Percentiles rank a stretch among this genome's conserved stretches.
Conservation (phyloP, 2,329 filamentous ascomycete genomes). For the Aspergillus aculeatinus region DNA sequence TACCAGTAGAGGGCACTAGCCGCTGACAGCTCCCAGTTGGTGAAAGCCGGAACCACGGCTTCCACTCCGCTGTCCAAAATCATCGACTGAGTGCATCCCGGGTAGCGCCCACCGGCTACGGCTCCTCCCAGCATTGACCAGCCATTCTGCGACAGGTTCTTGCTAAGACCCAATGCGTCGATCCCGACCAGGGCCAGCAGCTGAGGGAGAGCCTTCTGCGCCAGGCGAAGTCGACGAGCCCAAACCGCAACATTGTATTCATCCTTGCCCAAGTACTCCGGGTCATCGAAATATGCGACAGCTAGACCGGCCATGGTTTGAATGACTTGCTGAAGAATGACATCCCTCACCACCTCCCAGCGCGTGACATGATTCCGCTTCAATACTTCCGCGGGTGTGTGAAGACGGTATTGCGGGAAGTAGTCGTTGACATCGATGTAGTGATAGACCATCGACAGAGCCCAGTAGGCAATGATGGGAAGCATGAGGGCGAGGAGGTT, state of each 20-base stretch:
- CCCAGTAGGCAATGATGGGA: conserved; percentile 86
- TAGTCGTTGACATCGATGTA: conserved; percentile 79
- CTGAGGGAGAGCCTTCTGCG: conserved; percentile 73
- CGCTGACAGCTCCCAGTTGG: conserved; percentile 73
- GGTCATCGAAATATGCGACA: conserved; percentile 70
- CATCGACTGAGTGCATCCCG: conserved; percentile 63
- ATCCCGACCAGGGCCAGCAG: conserved; percentile 71
- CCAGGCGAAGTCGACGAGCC: conserved; percentile 77
- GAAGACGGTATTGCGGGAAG: conserved; percentile 86
- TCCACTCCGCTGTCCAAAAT: conserved; percentile 52
- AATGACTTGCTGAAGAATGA: conserved; percentile 86
- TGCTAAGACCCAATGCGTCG: conserved; percentile 71
- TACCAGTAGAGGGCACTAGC: conserved; percentile 80
- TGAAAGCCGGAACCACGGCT: conserved; percentile 67
- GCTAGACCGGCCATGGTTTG: conserved; percentile 71
- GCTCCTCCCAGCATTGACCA: conserved; percentile 74
- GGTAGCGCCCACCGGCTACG: conserved; percentile 78
- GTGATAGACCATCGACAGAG: conserved; percentile 81
- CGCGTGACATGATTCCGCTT: conserved; percentile 84
- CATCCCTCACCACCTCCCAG: conserved; percentile 84
- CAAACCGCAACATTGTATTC: conserved; percentile 86
- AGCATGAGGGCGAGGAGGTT: conserved; percentile 72
- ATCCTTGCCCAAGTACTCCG: conserved; percentile 72
- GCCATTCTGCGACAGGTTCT: conserved; percentile 64
- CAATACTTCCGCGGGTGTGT: conserved; percentile 87